Conservation (phyloP, 2,329 filamentous ascomycete genomes). For the Cadophora luteo-olivacea region DNA sequence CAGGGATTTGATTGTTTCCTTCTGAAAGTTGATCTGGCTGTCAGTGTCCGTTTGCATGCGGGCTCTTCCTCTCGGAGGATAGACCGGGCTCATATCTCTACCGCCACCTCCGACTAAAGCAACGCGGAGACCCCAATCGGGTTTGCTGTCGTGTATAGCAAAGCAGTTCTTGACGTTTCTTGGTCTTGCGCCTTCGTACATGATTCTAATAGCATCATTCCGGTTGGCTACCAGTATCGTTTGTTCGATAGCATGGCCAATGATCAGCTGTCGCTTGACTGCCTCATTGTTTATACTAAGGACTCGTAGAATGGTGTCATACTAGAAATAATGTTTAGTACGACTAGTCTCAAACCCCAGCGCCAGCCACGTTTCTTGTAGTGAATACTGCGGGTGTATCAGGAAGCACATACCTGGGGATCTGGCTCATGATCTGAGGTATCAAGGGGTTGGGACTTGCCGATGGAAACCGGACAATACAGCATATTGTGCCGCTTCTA, state of each 20-base stretch:
- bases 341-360: not conserved
- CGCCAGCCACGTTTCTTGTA: not conserved
- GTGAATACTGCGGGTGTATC: not conserved
- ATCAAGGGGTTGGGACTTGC: constrained; percentile 60
- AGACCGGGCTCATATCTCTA: constrained; percentile 56
- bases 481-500: constrained; percentile 54
- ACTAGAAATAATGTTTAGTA: constrained; percentile 41
- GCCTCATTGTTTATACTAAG: constrained; percentile 82
- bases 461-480: constrained; percentile 67
- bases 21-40: constrained; percentile 64
- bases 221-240: constrained; percentile 76
- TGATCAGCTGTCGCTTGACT: constrained; percentile 82
- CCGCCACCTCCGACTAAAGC: constrained; percentile 50
- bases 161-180: constrained; percentile 78
- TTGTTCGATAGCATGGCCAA: constrained; percentile 84
- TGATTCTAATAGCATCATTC: constrained; percentile 69
- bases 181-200: constrained; percentile 66
- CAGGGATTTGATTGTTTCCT: constrained; percentile 59
- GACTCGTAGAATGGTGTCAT: constrained; percentile 80
- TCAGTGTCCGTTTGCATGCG: constrained; percentile 84
- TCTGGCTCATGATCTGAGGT: constrained; percentile 77
- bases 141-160: constrained; percentile 66
- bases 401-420: constrained; percentile 58
- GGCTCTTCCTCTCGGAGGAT: constrained; percentile 47
- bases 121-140: constrained; percentile 66